phyloP scores from a whole-genome alignment of 2,329 filamentous ascomycete genomes.

The Eutypa lata region DNA sequence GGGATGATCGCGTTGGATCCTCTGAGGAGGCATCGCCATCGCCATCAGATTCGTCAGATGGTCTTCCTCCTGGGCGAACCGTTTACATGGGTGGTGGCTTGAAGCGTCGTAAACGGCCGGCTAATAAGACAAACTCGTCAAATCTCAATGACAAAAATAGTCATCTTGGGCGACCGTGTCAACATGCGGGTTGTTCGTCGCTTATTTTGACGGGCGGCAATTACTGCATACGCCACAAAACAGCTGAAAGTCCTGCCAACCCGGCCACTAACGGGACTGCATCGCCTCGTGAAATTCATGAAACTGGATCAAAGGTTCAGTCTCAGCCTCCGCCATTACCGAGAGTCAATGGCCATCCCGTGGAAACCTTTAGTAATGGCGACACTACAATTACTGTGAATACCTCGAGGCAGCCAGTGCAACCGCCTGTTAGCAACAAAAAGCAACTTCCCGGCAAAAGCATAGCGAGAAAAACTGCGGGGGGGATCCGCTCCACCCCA shows the following conservation, averaged over 20 bases:
- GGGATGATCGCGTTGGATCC: no score
- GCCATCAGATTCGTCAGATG: no score
- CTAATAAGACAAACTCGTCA: no score
- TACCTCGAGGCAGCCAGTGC: constrained; percentile 2
- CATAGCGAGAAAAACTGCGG: constrained; percentile 20
- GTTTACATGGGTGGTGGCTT: no score
- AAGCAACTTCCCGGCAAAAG: constrained; percentile 20
- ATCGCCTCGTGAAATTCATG: neutral
- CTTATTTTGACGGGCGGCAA: constrained; percentile 8
- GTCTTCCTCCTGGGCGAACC: no score
- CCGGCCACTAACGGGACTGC: neutral
- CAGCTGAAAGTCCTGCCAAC: neutral
- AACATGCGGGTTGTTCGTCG: constrained; percentile 16
- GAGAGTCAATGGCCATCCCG: neutral
- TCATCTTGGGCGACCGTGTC: constrained; percentile 12
- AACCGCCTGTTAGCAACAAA: constrained; percentile 11
- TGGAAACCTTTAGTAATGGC: constrained; percentile 5
- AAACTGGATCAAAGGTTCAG: neutral
- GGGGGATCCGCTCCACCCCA: neutral
- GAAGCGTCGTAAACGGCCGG: neutral
- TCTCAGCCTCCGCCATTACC: neutral
- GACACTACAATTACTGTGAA: constrained; percentile 16
- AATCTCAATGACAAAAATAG: constrained; percentile 11
- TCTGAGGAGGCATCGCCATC: no score
- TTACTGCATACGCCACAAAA: constrained; percentile 15